These are phyloP conservation scores for Suillus plorans DNA, from an alignment of 768 basidiomycete species.

Conservation along the genomic window DNA sequence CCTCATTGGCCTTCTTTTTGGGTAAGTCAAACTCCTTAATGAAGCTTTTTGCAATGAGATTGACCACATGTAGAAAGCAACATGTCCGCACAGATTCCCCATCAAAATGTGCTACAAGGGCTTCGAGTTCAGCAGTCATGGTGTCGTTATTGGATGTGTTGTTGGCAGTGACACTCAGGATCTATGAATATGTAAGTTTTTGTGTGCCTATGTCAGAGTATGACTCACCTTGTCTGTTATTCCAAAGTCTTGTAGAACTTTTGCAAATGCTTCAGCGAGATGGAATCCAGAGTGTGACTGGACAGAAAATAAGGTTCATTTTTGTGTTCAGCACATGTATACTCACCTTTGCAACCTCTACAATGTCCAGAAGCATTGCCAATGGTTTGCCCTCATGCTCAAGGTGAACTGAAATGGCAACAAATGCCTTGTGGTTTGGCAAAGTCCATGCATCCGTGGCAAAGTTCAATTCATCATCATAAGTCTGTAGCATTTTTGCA, in stretches of 20 bases:
- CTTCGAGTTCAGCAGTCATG: neutral
- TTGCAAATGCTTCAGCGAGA: conserved; percentile 23
- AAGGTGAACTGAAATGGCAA: conserved; percentile 28
- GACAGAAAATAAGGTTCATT: neutral
- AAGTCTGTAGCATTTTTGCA: conserved; percentile 19
- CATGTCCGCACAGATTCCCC: no score
- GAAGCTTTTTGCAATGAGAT: no score
- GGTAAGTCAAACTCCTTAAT: no score
- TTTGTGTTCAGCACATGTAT: neutral
- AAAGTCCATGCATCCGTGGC: conserved; percentile 35
- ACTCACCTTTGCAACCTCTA: conserved; percentile 16
- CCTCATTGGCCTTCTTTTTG: no score
- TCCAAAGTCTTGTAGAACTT: conserved; percentile 25
- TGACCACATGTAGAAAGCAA: no score
- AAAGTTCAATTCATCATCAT: conserved; percentile 28
- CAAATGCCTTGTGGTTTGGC: conserved; percentile 31
- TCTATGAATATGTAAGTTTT: neutral
- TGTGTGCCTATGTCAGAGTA: no score
- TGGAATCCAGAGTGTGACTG: conserved; percentile 33
- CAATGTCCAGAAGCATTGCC: conserved; percentile 7
- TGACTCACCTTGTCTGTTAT: conserved; percentile 29
- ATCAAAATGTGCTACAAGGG: no score
- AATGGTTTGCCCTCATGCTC: conserved; percentile 21
- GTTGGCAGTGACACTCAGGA: conserved; percentile 19
- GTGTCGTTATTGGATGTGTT: conserved; percentile 29